Evolutionary conservation across 2,329 filamentous ascomycete genomes (phyloP).

Genomic region (Parafenestella ontariensis): DNA sequence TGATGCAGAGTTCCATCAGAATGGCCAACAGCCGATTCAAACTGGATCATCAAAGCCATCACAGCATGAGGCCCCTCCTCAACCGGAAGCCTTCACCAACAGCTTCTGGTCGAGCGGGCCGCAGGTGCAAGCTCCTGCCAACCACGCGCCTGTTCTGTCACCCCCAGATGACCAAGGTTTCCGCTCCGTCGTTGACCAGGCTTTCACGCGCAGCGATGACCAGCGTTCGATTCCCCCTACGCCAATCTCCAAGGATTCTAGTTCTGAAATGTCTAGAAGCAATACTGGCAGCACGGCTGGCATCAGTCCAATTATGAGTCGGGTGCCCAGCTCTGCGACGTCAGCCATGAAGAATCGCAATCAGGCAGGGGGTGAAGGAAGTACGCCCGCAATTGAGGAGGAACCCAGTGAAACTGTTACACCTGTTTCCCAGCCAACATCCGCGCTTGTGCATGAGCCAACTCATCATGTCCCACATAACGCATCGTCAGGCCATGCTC

Average conservation of each 20-base stretch:
- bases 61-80: constrained; percentile 11
- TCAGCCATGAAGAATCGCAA: constrained; percentile 49
- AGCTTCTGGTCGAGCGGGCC: constrained; percentile 35
- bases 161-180: constrained; percentile 36
- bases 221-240: constrained; percentile 61
- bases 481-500: constrained; percentile 49
- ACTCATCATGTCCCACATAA: constrained; percentile 42
- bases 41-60: constrained; percentile 11
- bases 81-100: constrained; percentile 31
- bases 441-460: constrained; percentile 35
- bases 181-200: constrained; percentile 66
- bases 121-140: constrained; percentile 17
- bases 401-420: constrained; percentile 53
- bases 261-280: constrained; percentile 60
- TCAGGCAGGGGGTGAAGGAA: constrained; percentile 46
- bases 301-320: constrained; percentile 71
- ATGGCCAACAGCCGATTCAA: constrained; percentile 13
- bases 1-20: constrained; percentile 15
- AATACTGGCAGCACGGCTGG: constrained; percentile 68
- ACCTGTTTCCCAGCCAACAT: constrained; percentile 45
- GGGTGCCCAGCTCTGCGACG: constrained; percentile 57
- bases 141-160: constrained; percentile 19
- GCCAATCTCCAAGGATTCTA: constrained; percentile 55
- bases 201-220: constrained; percentile 67
- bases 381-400: constrained; percentile 64